These are phyloP conservation scores for Pythium dissimile DNA, from an alignment of 352 stramenopile genomes.

Conservation along the genomic window DNA sequence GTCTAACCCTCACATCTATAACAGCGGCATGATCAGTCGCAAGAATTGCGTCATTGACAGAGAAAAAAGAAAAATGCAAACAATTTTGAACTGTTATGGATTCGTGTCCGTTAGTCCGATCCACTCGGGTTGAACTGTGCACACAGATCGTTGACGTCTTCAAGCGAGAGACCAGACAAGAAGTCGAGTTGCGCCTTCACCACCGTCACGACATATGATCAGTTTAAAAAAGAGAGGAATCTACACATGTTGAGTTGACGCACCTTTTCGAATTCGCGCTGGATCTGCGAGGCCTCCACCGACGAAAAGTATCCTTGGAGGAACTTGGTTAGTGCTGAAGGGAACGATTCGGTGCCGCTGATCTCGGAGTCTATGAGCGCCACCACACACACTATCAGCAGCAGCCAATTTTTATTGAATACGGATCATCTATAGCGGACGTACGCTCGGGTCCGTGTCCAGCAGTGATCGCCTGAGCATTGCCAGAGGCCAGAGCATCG, in stretches of 20 bases:
- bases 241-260: too few relatives aligned
- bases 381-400: not conserved
- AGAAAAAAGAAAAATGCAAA: not conserved
- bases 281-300: constrained; percentile 50
- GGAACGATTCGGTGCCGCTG: constrained; percentile 33
- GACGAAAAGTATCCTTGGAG: constrained; percentile 60
- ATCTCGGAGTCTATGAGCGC: constrained; percentile 22
- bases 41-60: constrained; percentile 6
- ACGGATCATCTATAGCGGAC: too few relatives aligned
- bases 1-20: not conserved
- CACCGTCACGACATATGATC: not conserved
- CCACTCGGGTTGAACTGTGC: constrained; percentile 45
- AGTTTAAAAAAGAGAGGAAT: constrained; percentile 3
- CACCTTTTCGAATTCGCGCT: constrained; percentile 64
- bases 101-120: too few relatives aligned
- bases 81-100: constrained; percentile 12
- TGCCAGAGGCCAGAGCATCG: not conserved
- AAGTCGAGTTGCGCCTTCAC: constrained; percentile 48
- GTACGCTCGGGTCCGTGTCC: constrained; percentile 10
- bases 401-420: too few relatives aligned
- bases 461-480: not conserved
- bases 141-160: constrained; percentile 71
- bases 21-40: constrained; percentile 39
- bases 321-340: constrained; percentile 59
- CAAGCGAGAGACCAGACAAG: constrained; percentile 49